A percentile compares a stretch with the other conserved stretches of the same genome.
Conservation (phyloP, 2,329 filamentous ascomycete species). For the Xylaria sp. region DNA sequence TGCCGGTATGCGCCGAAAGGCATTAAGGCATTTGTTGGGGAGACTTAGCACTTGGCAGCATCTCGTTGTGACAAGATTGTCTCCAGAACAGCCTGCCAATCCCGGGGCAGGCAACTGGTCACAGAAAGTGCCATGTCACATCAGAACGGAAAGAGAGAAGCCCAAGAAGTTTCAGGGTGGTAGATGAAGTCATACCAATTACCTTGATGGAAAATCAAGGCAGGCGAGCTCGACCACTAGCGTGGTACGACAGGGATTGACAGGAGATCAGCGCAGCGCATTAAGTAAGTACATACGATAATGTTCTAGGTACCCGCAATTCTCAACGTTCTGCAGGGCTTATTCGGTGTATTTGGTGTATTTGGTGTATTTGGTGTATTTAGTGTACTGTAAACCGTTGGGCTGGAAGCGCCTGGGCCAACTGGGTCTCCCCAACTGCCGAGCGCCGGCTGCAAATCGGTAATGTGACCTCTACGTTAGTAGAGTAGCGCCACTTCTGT, state of each 20-base stretch:
- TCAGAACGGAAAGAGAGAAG: not conserved
- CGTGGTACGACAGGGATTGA: slow-evolving; percentile 12
- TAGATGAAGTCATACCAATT: slow-evolving; percentile 6
- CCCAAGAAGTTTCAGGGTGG: not conserved
- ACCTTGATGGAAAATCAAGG: slow-evolving; percentile 23
- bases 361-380: no score
- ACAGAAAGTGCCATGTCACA: not conserved
- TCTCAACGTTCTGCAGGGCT: not conserved
- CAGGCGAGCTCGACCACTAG: slow-evolving; percentile 16
- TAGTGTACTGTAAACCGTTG: not conserved
- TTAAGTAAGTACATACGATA: no score
- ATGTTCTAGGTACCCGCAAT: not conserved
- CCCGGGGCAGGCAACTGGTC: not conserved
- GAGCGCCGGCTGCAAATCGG: not conserved
- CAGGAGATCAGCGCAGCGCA: slow-evolving; percentile 1
- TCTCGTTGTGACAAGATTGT: not conserved
- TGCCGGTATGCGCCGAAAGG: not conserved
- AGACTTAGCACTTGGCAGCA: not conserved
- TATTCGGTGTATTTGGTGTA: not conserved
- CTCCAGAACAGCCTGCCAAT: not conserved
- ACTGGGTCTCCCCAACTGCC: slow-evolving; percentile 17
- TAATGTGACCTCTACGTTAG: not conserved
- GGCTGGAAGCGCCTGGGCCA: not conserved
- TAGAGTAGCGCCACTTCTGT: not conserved
- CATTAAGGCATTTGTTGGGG: not conserved